Evolutionary conservation across 2,329 filamentous ascomycete genomes (phyloP), one percentile per base, ranked within the genome.

Genomic region (Pseudopyrenochaeta lycopersici): DNA sequence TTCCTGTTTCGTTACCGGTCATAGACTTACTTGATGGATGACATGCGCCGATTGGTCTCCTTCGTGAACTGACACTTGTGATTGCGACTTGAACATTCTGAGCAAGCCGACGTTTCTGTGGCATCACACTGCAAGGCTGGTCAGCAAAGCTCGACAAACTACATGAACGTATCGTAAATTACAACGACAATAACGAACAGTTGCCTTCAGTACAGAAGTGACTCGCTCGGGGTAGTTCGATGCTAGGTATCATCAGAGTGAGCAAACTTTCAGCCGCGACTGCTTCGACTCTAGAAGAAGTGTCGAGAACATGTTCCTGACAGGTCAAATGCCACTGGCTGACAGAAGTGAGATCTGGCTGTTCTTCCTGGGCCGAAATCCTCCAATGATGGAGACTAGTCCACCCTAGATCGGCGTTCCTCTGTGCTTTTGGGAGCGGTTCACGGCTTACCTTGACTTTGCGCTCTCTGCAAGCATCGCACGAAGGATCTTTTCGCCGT

Each of bases 41-140:
- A 98, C 95, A 99, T 99, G 58, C 95, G 88, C 54, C 95, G 86
- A 75, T 99, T 99, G 11, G 95, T 99, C 77, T 99, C 95, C 78
- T 99, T 99, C 44, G 95, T 99, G 74, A 99, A 99, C 72, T 98
- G 94, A 73, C 95, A 99, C 76, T 96, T 96, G 62, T 98, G 94
- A 72, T 94, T 96, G 62, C 95, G 89, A 74, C 93, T 97, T 4
- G 92, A 95, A 78, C 95, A 99, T 78, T 99, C 95, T 1, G 95
- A 97, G 76, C 95, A 99, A 77, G 94, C 97, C 10, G 91, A 89
- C 15, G 91, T 97, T 74, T 98, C 95, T 14, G 95, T 98, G 29
- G 95, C 95, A 80, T 99, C 95, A 76, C 95, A 99, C 84, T 87
- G 59, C 18, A 39, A 27, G 15, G 2, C n/a, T n/a, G 11, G 60